Conservation (phyloP, 1,284 basidiomycete genomes). For the Leccinum pallidistipes region DNA sequence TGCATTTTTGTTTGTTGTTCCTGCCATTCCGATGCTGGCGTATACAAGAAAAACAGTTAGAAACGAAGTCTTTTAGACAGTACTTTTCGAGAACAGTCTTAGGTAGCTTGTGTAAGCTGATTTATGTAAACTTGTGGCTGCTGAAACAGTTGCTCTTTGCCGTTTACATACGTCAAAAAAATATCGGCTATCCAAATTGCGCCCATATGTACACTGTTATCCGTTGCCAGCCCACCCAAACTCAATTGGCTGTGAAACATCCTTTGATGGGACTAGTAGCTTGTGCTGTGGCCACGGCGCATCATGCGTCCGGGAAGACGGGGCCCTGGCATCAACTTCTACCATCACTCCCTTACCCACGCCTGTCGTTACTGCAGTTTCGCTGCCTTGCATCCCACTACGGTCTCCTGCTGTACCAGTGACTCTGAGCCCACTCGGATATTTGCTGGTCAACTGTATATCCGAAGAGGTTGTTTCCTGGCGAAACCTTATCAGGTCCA, state of each 20-base stretch:
- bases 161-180: neutral
- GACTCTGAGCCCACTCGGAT: slow-evolving; percentile 4
- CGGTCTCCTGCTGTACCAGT: neutral
- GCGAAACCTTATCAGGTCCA: neutral
- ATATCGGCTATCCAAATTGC: neutral
- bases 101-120: no score
- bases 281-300: neutral
- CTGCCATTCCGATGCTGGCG: no score
- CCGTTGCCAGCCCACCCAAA: neutral
- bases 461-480: slow-evolving; percentile 2
- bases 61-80: no score
- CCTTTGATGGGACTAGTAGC: neutral
- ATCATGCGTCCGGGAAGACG: neutral
- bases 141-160: neutral
- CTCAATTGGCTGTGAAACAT: neutral
- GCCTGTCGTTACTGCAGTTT: neutral
- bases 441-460: neutral
- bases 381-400: neutral
- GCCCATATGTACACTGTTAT: neutral
- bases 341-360: neutral
- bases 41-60: no score
- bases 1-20: no score
- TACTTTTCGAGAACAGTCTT: no score
- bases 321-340: neutral
- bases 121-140: neutral